Percentiles rank a stretch among this genome's conserved stretches.
Conservation (phyloP, 2,329 filamentous ascomycete genomes). For the Arthrobotrys sinensis region DNA sequence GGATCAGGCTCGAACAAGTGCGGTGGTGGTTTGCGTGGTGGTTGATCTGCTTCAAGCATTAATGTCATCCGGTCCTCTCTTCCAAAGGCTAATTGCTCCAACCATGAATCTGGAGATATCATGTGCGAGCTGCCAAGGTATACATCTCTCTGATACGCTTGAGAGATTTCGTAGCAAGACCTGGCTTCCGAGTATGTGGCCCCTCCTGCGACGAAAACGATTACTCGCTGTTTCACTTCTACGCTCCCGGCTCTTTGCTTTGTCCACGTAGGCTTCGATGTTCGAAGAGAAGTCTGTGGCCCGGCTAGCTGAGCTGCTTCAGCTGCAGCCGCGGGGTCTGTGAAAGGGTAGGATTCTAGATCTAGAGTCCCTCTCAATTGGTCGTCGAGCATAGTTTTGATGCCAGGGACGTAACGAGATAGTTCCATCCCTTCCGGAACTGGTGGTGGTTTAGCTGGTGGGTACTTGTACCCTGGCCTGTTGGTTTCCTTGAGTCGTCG, state of each 20-base stretch:
- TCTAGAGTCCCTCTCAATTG: conserved; percentile 79
- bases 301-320: conserved; percentile 72
- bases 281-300: conserved; percentile 83
- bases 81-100: conserved; percentile 86
- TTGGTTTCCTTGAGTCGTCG: conserved; percentile 83
- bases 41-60: conserved; percentile 80
- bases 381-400: conserved; percentile 87
- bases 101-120: conserved; percentile 85
- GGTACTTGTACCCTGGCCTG: conserved; percentile 59
- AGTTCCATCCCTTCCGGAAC: conserved; percentile 83
- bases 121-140: conserved; percentile 93
- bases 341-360: conserved; percentile 78
- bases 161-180: conserved; percentile 87
- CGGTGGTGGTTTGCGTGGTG: conserved; percentile 76
- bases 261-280: conserved; percentile 95
- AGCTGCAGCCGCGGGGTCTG: conserved; percentile 77
- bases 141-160: conserved; percentile 82
- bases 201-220: conserved; percentile 95
- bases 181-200: conserved; percentile 93
- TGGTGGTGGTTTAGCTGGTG: conserved; percentile 69
- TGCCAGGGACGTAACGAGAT: conserved; percentile 85
- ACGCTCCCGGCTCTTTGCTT: conserved; percentile 80
- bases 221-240: conserved; percentile 89
- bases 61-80: conserved; percentile 81
- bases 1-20: conserved; percentile 85